Conservation (phyloP, 2,329 filamentous ascomycete genomes). For the Penicillium freii region DNA sequence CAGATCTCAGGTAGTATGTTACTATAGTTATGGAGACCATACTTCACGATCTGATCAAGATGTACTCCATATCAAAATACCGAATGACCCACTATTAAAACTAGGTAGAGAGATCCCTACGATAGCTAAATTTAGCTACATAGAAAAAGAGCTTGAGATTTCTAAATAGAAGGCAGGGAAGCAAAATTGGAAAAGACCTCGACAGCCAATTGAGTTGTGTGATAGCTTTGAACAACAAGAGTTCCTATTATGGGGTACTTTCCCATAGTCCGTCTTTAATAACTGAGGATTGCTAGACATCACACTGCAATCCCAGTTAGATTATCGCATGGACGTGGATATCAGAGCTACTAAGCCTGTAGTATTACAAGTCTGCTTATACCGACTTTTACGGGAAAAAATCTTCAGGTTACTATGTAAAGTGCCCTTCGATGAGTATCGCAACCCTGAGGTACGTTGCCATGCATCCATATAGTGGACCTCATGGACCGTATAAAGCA, state of each 20-base stretch:
- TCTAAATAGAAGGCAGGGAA: background rate
- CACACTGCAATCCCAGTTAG: background rate
- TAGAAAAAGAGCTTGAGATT: background rate
- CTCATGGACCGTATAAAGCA: background rate
- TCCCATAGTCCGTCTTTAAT: background rate
- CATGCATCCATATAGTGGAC: background rate
- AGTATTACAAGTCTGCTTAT: no score
- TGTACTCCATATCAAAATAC: background rate
- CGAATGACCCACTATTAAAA: background rate
- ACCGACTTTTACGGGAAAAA: background rate
- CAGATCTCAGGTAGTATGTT: background rate
- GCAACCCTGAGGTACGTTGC: background rate
- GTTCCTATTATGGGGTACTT: background rate
- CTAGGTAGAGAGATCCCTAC: background rate
- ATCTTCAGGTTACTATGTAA: background rate
- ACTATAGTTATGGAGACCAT: background rate
- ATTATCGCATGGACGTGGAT: no score
- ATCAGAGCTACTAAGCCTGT: background rate
- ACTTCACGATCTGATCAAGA: background rate
- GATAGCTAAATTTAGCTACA: background rate
- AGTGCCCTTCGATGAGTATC: background rate
- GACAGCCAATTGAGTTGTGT: background rate
- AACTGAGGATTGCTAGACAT: background rate
- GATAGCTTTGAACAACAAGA: background rate
- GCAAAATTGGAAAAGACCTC: background rate